Conservation (phyloP, 257 asterid species). For the Gentiana straminea region DNA sequence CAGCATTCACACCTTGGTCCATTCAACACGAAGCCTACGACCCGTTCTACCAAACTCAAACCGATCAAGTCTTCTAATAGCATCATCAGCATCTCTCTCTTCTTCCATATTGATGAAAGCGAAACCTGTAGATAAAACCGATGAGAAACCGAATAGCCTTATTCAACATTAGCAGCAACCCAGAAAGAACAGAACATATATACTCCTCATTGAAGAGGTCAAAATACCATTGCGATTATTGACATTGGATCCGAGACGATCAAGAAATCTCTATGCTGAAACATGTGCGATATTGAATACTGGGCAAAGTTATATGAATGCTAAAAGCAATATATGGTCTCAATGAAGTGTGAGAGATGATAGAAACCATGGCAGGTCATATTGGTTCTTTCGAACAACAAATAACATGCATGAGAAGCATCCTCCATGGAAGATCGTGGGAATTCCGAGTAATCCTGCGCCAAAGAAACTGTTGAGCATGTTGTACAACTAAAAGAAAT, state of each 20-base stretch:
- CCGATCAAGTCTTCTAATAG: conserved; percentile 79
- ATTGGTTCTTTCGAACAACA: conserved; percentile 79
- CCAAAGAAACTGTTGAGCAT: conserved; percentile 92
- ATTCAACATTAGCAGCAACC: conserved; percentile 5
- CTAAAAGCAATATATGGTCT: conserved; percentile 75
- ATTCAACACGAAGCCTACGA: conserved; percentile 77
- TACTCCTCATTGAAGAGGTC: conserved; percentile 17
- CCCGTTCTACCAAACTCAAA: conserved; percentile 82
- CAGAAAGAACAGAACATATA: conserved; percentile 10
- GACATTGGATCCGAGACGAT: conserved; percentile 86
- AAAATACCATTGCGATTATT: conserved; percentile 49
- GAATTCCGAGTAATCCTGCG: conserved; percentile 97
- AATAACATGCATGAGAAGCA: conserved; percentile 77
- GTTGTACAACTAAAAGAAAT: conserved; percentile 40
- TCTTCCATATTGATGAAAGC: conserved; percentile 95
- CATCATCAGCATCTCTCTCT: conserved; percentile 92
- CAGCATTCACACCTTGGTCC: conserved; percentile 62
- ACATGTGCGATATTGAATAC: conserved; percentile 78
- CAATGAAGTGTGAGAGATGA: conserved; percentile 64
- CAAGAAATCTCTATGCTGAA: conserved; percentile 74
- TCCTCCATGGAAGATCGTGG: conserved; percentile 90
- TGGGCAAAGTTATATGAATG: conserved; percentile 92
- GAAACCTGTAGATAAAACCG: conserved; percentile 46
- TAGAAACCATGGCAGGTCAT: conserved; percentile 77
- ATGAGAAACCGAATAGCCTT: conserved; percentile 21